These are phyloP conservation scores for Allomyces arbusculus DNA, from an alignment of 192 early-diverging fungal species.

Conservation along the genomic window DNA sequence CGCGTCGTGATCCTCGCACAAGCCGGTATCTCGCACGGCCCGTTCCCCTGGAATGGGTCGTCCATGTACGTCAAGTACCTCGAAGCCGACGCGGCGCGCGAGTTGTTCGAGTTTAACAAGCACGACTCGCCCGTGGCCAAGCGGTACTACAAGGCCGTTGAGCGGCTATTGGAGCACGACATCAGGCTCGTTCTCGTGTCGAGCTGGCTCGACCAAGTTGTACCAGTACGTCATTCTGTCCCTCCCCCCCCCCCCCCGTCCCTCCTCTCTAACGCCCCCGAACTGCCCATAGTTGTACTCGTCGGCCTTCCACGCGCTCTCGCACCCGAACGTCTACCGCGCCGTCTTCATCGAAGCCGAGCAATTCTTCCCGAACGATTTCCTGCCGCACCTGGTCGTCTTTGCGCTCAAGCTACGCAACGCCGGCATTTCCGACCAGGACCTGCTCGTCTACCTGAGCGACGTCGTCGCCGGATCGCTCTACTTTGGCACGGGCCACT, in stretches of 20 bases:
- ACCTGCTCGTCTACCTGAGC: conserved; percentile 62
- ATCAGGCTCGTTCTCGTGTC: conserved; percentile 58
- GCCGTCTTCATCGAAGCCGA: conserved; percentile 74
- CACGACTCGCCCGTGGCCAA: conserved; percentile 41
- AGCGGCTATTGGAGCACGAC: conserved; percentile 39
- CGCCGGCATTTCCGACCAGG: conserved; percentile 67
- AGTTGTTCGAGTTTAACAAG: conserved; percentile 88
- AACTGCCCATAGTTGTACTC: conserved; percentile 31
- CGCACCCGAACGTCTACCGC: conserved; percentile 67
- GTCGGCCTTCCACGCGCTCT: conserved; percentile 38
- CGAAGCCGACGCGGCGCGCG: conserved; percentile 71
- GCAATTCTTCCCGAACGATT: conserved; percentile 53
- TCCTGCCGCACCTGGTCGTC: conserved; percentile 65
- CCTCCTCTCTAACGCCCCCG: too few species aligned
- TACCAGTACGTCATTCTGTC: conserved; percentile 23
- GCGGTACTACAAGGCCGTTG: conserved; percentile 49
- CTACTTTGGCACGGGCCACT: conserved; percentile 76
- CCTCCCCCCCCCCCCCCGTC: too few species aligned
- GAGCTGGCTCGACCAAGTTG: conserved; percentile 89
- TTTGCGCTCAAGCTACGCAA: conserved; percentile 78
- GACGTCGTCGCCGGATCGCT: conserved; percentile 72
- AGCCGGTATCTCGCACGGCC: conserved; percentile 85
- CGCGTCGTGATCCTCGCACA: conserved; percentile 62
- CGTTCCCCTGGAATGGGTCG: conserved; percentile 33
- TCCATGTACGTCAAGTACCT: conserved; percentile 28